Percentiles rank a stretch among this genome's conserved stretches.
phyloP scores from a whole-genome alignment of 1,284 basidiomycete species.

The Thecaphora thlaspeos region DNA sequence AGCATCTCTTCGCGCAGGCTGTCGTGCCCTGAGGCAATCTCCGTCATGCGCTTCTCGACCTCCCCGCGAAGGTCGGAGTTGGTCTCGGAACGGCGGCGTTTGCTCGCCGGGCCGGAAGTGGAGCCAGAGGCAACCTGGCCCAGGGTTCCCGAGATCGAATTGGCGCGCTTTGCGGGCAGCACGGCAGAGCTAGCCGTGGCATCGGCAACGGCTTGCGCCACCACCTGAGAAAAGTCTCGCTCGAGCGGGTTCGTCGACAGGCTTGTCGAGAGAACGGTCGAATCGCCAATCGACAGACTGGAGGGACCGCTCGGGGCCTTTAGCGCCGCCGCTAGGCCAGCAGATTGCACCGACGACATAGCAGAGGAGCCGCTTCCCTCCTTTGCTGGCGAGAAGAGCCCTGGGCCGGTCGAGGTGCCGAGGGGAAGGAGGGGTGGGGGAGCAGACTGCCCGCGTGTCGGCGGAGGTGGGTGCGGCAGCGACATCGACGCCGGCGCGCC shows the following conservation, averaged over 20 bases:
- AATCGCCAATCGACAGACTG: too few species aligned
- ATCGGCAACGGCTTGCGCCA: not conserved
- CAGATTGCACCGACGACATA: too few species aligned
- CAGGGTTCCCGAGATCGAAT: too few species aligned
- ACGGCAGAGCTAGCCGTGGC: not conserved
- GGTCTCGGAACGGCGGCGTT: not conserved
- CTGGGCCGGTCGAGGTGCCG: not conserved
- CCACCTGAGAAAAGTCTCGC: not conserved
- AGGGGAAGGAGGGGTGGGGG: not conserved
- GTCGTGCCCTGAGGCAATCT: slow-evolving; percentile 21
- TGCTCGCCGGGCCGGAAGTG: too few species aligned
- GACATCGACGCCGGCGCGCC: too few species aligned
- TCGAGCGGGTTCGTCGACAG: not conserved
- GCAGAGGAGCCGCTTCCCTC: too few species aligned
- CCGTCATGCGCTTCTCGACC: slow-evolving; percentile 27
- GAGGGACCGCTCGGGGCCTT: too few species aligned
- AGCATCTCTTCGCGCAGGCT: slow-evolving; percentile 33
- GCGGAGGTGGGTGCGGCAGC: not conserved
- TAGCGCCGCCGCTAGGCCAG: too few species aligned
- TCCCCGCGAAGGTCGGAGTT: slow-evolving; percentile 23
- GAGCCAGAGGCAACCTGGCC: too few species aligned
- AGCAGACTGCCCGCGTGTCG: slow-evolving; percentile 2
- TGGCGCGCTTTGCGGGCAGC: too few species aligned
- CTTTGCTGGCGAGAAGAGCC: not conserved
- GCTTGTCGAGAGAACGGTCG: too few species aligned